Conservation (phyloP, 1,284 basidiomycete species). For the Malassezia pachydermatis region DNA sequence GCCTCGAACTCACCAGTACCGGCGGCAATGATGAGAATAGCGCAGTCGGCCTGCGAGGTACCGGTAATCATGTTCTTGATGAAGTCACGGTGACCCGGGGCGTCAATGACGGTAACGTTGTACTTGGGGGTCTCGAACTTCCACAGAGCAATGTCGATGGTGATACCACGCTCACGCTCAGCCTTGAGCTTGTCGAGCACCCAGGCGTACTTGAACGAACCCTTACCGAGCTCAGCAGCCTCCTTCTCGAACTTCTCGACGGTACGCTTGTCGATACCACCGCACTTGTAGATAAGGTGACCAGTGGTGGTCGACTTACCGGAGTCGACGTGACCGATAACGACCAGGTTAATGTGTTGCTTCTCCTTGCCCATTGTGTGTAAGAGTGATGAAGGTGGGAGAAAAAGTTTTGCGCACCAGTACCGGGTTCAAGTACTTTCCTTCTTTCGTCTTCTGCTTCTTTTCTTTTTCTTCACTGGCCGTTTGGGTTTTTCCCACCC, state of each 20-base stretch:
- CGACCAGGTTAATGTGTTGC: slow-evolving; percentile 48
- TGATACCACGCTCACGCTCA: slow-evolving; percentile 98
- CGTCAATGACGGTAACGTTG: slow-evolving; percentile 73
- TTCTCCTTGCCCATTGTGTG: slow-evolving; percentile 23
- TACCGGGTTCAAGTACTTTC: slow-evolving; percentile 8
- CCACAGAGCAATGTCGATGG: slow-evolving; percentile 83
- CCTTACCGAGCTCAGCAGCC: slow-evolving; percentile 98
- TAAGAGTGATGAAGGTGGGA: slow-evolving; percentile 5
- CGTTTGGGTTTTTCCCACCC: slow-evolving; percentile 13
- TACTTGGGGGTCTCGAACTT: slow-evolving; percentile 50
- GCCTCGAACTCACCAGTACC: slow-evolving; percentile 99
- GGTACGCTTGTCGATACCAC: slow-evolving; percentile 99
- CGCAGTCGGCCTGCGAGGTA: slow-evolving; percentile 99
- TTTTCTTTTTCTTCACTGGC: slow-evolving; percentile 17
- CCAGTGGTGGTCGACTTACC: slow-evolving; percentile 98
- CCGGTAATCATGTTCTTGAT: slow-evolving; percentile 75
- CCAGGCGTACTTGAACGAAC: slow-evolving; percentile 95
- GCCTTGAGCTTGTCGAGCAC: slow-evolving; percentile 99
- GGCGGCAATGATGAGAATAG: slow-evolving; percentile 97
- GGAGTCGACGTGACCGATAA: slow-evolving; percentile 49
- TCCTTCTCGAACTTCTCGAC: slow-evolving; percentile 99
- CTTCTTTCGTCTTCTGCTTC: slow-evolving; percentile 3
- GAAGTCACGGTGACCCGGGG: slow-evolving; percentile 99
- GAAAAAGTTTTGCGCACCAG: background rate
- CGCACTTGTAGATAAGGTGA: slow-evolving; percentile 99